Percentiles rank a stretch among this genome's conserved stretches.
Conservation (phyloP, 345 rosid genomes). For the Heritiera fomes region DNA sequence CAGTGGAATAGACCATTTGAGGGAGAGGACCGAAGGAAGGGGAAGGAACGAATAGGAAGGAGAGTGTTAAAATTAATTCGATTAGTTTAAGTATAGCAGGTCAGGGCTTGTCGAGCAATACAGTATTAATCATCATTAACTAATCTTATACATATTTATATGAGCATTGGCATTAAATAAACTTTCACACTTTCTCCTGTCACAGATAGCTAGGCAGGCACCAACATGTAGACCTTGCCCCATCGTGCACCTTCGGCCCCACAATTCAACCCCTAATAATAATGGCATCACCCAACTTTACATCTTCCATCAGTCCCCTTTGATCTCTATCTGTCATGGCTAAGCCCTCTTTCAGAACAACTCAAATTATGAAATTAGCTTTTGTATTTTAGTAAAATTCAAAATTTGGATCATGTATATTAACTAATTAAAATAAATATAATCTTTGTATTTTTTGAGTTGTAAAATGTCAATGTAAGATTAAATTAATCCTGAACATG, state of each 20-base stretch:
- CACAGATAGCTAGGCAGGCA: constrained; percentile 36
- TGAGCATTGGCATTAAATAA: constrained; percentile 28
- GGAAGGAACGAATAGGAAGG: neutral
- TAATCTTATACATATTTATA: constrained; percentile 22
- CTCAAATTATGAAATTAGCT: no score
- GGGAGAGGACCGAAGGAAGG: neutral
- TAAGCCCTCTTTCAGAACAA: neutral
- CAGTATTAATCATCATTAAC: constrained; percentile 29
- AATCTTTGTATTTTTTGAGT: no score
- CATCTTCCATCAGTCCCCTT: neutral
- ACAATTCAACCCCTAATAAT: constrained; percentile 38
- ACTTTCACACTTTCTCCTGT: constrained; percentile 41
- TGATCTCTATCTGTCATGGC: neutral
- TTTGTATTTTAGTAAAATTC: no score
- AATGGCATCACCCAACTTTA: constrained; percentile 20
- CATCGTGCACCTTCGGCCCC: constrained; percentile 43
- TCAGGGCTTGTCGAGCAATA: constrained; percentile 54
- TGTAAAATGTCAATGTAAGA: no score
- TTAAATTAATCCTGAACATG: no score
- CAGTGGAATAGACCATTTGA: constrained; percentile 38
- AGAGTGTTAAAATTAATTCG: neutral
- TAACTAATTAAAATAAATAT: no score
- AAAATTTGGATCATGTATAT: no score
- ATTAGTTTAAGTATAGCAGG: constrained; percentile 37
- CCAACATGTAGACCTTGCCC: constrained; percentile 65